phyloP scores from a whole-genome alignment of 2,329 filamentous ascomycete species.

The Neopestalotiopsis rosae region DNA sequence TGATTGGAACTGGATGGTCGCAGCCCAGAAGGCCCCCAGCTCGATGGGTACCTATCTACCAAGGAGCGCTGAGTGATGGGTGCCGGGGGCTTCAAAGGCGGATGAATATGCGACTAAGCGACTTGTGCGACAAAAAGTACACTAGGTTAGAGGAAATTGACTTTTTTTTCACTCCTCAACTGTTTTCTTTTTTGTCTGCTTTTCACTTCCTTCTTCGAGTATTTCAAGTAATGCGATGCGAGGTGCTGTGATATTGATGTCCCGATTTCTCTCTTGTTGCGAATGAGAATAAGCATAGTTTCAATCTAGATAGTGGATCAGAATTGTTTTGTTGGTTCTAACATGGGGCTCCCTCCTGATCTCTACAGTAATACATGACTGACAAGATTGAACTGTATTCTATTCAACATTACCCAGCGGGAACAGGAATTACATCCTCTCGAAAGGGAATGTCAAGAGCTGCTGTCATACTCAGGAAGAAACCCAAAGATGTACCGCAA shows the following conservation, averaged over 20 bases:
- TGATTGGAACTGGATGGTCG: slow-evolving; percentile 1
- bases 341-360: not conserved
- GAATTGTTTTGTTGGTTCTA: not conserved
- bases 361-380: not conserved
- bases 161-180: not conserved
- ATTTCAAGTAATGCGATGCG: not conserved
- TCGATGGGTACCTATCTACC: not conserved
- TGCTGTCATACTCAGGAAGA: too few species aligned
- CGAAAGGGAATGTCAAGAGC: too few species aligned
- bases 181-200: not conserved
- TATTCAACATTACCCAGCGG: too few species aligned
- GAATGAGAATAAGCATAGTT: not conserved
- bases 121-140: not conserved
- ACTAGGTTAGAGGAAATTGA: not conserved
- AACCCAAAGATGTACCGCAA: not conserved
- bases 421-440: too few species aligned
- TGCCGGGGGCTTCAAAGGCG: not conserved
- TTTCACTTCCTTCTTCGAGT: not conserved
- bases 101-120: not conserved
- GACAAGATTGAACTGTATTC: too few species aligned
- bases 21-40: not conserved
- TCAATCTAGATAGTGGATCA: not conserved
- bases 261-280: not conserved
- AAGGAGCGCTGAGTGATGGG: not conserved
- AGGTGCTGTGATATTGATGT: not conserved